These are phyloP conservation scores for Apiospora arundinis DNA, from an alignment of 2,329 filamentous ascomycete species.

Conservation along the genomic window DNA sequence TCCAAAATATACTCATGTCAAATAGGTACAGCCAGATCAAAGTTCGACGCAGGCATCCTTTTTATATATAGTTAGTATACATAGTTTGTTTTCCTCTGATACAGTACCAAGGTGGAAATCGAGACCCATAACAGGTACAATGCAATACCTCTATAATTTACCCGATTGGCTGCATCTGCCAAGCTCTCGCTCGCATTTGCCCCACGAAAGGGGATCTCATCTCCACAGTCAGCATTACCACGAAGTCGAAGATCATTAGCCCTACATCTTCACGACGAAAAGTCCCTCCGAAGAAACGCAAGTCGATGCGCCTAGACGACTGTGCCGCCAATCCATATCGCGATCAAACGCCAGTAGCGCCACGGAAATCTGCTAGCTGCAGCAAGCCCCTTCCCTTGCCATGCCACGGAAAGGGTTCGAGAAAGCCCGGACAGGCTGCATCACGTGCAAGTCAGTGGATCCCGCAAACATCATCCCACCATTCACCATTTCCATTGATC, in stretches of 20 bases:
- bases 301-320: not conserved
- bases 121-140: no score
- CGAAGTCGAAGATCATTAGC: not conserved
- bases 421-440: constrained; percentile 29
- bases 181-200: not conserved
- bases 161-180: no score
- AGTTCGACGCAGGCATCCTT: no score
- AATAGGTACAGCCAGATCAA: no score
- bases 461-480: not conserved
- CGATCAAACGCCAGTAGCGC: no score
- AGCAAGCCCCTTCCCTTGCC: not conserved
- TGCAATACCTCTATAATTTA: no score
- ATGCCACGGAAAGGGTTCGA: constrained; percentile 30
- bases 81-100: no score
- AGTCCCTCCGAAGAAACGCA: not conserved
- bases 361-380: no score
- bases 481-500: not conserved
- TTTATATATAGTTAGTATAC: no score
- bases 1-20: no score
- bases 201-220: not conserved
- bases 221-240: not conserved
- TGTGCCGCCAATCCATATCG: no score
- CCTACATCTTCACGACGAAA: not conserved
- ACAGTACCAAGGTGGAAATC: no score
- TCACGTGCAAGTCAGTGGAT: constrained; percentile 32